Evolutionary conservation across 2,329 filamentous ascomycete genomes (phyloP).

Genomic region (Botrytis deweyae): DNA sequence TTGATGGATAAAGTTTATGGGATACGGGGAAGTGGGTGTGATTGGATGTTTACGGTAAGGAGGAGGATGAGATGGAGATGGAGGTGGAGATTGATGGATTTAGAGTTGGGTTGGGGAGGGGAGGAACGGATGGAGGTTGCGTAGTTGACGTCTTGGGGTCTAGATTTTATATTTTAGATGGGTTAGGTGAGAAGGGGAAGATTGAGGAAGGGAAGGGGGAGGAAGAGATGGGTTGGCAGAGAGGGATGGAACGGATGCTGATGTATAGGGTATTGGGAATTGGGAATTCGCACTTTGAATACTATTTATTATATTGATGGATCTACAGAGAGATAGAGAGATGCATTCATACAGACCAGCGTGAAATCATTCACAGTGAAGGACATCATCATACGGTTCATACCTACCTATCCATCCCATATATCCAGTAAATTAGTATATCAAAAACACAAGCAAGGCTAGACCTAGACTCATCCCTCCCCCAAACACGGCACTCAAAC

Average conservation of each 20-base stretch:
- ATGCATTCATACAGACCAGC: background rate
- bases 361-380: background rate
- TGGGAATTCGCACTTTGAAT: background rate
- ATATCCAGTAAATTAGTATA: no score
- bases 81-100: background rate
- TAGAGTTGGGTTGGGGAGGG: background rate
- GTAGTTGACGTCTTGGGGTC: background rate
- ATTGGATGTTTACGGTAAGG: background rate
- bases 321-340: no score
- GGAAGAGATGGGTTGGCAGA: no score
- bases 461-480: background rate
- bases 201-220: no score
- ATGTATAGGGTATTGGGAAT: background rate
- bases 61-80: background rate
- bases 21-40: background rate
- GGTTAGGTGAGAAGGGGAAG: no score
- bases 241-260: no score
- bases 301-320: no score
- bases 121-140: background rate
- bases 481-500: background rate
- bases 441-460: background rate
- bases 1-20: background rate
- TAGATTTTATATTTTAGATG: background rate
- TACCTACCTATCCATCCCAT: background rate
- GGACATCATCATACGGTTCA: background rate